Base-by-base conservation (phyloP, 805 yeast species). In the Lipomyces spencermartinsiae region DNA sequence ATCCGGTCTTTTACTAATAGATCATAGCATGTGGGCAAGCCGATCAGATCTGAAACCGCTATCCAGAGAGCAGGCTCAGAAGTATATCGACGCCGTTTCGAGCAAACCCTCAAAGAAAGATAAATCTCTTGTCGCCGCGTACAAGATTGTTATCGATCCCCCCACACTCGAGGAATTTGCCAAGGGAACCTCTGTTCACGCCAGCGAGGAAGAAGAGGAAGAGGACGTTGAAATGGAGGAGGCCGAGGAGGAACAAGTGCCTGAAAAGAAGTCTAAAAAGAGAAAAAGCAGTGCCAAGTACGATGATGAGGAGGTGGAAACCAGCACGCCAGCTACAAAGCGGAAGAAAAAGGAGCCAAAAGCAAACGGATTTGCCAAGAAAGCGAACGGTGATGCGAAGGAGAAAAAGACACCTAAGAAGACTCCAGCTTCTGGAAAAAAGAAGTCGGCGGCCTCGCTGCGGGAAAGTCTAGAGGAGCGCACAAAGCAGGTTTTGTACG, bases 1-100 rank as follows among this genome's bases (percentile, higher is more conserved):
- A 29, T 61, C 22, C n/a, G 25, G 12, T 34, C 34, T 29, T 29
- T 35, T 29, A 31, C 16, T 25, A 25, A 62, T n/a, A 7, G 43
- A 29, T 35, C 58, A 12, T 39, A 70, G 73, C 74, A 86, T 86
- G 73, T 89, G 93, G 93, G 86, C 87, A 53, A 80, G 83, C 34
- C 73, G 77, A 4, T 75, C 79, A 39, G 93, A 89, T 69, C 74
- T 90, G 49, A 83, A 84, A 70, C 73, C 77, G 1, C 79, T 90
- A 63, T 71, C 80, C 1, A 70, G 69, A 1, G 85, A 81, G 1
- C 79, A 76, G 5, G 86, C 88, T 58, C 78, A 80, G 51, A 74
- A 73, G 19, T 82, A 79, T 70, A 75, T 85, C 64, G 73, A 72
- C 29, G 61, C 64, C 2, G 35, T 66, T 0, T 16, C 49, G 3